Conservation (phyloP, 371 early-diverging fungal genomes). For the Mortierella sp. region DNA sequence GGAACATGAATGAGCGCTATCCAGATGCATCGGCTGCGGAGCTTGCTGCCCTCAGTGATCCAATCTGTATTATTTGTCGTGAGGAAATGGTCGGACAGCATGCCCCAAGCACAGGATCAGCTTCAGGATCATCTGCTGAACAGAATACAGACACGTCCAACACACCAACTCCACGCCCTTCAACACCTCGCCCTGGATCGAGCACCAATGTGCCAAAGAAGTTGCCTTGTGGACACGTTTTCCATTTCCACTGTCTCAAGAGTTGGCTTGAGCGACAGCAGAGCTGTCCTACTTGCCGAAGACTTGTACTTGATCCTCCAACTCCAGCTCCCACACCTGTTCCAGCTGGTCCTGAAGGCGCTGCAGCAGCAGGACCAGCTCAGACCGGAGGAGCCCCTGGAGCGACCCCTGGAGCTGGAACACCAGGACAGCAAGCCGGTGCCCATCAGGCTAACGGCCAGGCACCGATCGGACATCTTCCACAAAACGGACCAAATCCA, state of each 20-base stretch:
- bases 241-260: slow-evolving; percentile 97
- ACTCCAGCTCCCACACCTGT: slow-evolving; percentile 46
- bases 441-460: slow-evolving; percentile 38
- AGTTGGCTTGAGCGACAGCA: slow-evolving; percentile 99
- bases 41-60: slow-evolving; percentile 79
- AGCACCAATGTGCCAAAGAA: slow-evolving; percentile 87
- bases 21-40: slow-evolving; percentile 90
- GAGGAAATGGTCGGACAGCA: slow-evolving; percentile 85
- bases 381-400: slow-evolving; percentile 9
- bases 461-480: slow-evolving; percentile 14
- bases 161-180: slow-evolving; percentile 19
- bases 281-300: slow-evolving; percentile 96
- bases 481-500: slow-evolving; percentile 3
- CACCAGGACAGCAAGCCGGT: slow-evolving; percentile 30
- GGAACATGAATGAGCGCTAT: slow-evolving; percentile 95
- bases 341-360: slow-evolving; percentile 16
- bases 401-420: slow-evolving; percentile 24
- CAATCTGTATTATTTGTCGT: slow-evolving; percentile 95
- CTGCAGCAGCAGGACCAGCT: slow-evolving; percentile 7
- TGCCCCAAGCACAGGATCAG: slow-evolving; percentile 1
- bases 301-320: slow-evolving; percentile 60
- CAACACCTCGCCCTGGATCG: slow-evolving; percentile 46
- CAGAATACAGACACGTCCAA: slow-evolving; percentile 7
- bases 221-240: slow-evolving; percentile 97
- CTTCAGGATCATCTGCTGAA: slow-evolving; percentile 2